phyloP scores from a whole-genome alignment of 1,139 yeast species.

The Suhomyces wounanorum region DNA sequence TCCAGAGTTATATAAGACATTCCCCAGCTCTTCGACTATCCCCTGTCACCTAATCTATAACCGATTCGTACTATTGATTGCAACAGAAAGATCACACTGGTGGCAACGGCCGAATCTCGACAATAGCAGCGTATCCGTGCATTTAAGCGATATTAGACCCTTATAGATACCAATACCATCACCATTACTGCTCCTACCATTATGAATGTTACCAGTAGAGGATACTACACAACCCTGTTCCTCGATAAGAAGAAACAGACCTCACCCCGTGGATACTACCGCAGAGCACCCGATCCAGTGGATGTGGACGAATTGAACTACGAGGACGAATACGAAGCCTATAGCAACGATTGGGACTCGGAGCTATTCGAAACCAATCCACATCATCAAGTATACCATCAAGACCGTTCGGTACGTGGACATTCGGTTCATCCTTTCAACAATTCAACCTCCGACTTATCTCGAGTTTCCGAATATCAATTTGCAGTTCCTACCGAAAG shows the following conservation, averaged over 20 bases:
- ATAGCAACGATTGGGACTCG: conserved; percentile 6
- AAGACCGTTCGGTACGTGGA: not conserved
- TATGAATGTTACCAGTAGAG: conserved; percentile 28
- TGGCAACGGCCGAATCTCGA: not conserved
- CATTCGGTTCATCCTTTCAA: not conserved
- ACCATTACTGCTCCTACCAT: not conserved
- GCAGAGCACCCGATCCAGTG: conserved; percentile 5
- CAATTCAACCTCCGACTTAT: conserved; percentile 1
- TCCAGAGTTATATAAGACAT: not conserved
- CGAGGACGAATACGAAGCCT: conserved; percentile 6
- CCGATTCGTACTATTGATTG: not conserved
- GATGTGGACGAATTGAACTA: conserved; percentile 8
- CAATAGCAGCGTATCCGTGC: not conserved
- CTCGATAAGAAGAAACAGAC: conserved; percentile 18
- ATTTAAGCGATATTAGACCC: too few relatives aligned
- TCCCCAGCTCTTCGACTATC: not conserved
- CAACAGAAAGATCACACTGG: not conserved
- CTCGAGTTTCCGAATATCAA: not conserved
- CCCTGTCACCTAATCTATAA: not conserved
- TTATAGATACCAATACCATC: not conserved
- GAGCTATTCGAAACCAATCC: conserved; percentile 5
- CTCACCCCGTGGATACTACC: conserved; percentile 15
- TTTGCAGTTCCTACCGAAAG: conserved; percentile 4
- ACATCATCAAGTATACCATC: not conserved
- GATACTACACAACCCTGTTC: conserved; percentile 25